phyloP scores from a whole-genome alignment of 441 rosid genomes.

The Euphorbia celastroides region DNA sequence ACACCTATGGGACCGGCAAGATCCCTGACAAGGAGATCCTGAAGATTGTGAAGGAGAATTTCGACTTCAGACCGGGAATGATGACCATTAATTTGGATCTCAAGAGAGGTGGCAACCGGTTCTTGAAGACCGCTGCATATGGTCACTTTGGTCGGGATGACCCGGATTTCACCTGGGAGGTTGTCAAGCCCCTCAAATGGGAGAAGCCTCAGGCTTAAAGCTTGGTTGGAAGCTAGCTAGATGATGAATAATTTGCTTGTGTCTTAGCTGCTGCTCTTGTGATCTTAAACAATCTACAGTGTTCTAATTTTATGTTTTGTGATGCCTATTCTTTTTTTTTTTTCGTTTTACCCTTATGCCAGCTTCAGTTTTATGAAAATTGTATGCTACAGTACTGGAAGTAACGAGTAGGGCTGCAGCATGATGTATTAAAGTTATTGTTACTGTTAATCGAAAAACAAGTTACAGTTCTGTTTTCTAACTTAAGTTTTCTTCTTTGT shows the following conservation, averaged over 20 bases:
- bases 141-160: conserved; percentile 43
- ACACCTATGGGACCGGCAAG: conserved; percentile 58
- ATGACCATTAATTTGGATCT: conserved; percentile 39
- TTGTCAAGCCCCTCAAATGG: conserved; percentile 40
- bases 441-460: conserved; percentile 3
- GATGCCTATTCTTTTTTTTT: conserved; percentile 21
- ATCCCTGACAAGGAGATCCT: conserved; percentile 73
- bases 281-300: conserved; percentile 11
- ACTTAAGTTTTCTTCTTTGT: no score
- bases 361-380: conserved; percentile 16
- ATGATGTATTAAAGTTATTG: conserved; percentile 10
- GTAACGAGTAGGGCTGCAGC: conserved; percentile 12
- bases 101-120: conserved; percentile 45
- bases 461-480: neutral
- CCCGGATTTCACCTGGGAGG: conserved; percentile 44
- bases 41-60: conserved; percentile 49
- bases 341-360: conserved; percentile 6
- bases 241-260: conserved; percentile 31
- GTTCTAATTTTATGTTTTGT: conserved; percentile 22
- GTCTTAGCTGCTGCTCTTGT: conserved; percentile 18
- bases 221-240: conserved; percentile 20
- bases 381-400: conserved; percentile 22
- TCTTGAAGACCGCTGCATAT: conserved; percentile 41
- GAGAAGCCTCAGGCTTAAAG: conserved; percentile 34
- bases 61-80: conserved; percentile 43